These are phyloP conservation scores for Hymenoscyphus occultus DNA, from an alignment of 2,329 filamentous ascomycete genomes.

Conservation along the genomic window DNA sequence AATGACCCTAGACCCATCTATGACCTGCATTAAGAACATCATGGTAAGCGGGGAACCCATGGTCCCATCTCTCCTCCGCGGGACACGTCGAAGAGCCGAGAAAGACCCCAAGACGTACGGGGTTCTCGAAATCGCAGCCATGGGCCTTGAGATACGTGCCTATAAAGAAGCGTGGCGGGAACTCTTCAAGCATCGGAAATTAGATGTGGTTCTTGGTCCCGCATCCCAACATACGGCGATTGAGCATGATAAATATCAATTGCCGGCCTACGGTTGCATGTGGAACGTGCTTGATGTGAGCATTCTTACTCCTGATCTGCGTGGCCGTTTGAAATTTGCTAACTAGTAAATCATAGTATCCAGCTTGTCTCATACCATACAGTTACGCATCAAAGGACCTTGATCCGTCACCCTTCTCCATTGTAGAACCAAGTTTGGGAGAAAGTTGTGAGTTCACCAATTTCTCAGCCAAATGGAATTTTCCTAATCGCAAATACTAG, in stretches of 20 bases:
- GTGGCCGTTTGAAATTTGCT: neutral
- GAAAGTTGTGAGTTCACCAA: conserved; percentile 1
- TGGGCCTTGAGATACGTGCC: conserved; percentile 18
- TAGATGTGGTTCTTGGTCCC: conserved; percentile 51
- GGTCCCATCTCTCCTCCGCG: conserved; percentile 39
- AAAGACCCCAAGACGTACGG: neutral
- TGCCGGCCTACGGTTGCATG: conserved; percentile 46
- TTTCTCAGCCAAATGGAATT: neutral
- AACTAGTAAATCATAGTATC: conserved; percentile 41
- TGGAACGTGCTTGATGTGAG: conserved; percentile 52
- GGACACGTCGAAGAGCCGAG: too few species aligned
- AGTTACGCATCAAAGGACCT: conserved; percentile 41
- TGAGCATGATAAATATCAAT: conserved; percentile 49
- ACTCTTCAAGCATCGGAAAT: conserved; percentile 33
- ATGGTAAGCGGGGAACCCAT: conserved; percentile 41
- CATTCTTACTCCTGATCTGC: conserved; percentile 14
- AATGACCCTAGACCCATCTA: conserved; percentile 16
- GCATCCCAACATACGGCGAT: conserved; percentile 50
- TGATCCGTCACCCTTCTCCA: conserved; percentile 34
- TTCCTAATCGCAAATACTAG: neutral
- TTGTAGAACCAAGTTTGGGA: neutral
- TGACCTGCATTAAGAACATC: conserved; percentile 12
- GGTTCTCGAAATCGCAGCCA: conserved; percentile 22
- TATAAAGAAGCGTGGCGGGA: conserved; percentile 39
- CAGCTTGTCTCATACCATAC: conserved; percentile 48